Evolutionary conservation across 345 rosid genomes (phyloP).

Genomic region (Limnanthes douglasii): DNA sequence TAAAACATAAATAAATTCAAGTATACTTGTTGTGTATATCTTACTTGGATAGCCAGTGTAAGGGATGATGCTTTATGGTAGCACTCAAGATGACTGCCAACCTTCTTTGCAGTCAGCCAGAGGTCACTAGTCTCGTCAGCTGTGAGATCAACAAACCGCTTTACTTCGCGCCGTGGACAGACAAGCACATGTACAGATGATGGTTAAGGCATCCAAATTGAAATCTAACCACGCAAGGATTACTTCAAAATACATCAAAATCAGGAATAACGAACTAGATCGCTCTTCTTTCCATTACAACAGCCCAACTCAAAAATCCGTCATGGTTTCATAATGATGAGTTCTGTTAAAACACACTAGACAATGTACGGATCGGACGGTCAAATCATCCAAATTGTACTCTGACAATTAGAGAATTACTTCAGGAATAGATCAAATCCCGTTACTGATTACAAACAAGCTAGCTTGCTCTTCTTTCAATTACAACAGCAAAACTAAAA

Average conservation of each 20-base stretch:
- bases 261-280: too few relatives aligned
- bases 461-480: too few relatives aligned
- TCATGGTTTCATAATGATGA: not conserved
- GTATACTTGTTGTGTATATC: not conserved
- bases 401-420: too few relatives aligned
- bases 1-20: not conserved
- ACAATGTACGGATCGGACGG: too few relatives aligned
- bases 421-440: too few relatives aligned
- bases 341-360: too few relatives aligned
- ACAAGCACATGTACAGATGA: slow-evolving; percentile 66
- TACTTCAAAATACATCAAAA: too few relatives aligned
- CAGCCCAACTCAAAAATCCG: not conserved
- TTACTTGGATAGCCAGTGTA: slow-evolving; percentile 70
- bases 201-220: slow-evolving; percentile 35
- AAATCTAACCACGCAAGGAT: slow-evolving; percentile 1
- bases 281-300: too few relatives aligned
- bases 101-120: slow-evolving; percentile 67
- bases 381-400: too few relatives aligned
- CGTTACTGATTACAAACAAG: too few relatives aligned
- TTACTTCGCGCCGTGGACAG: slow-evolving; percentile 72
- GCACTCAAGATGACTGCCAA: slow-evolving; percentile 58
- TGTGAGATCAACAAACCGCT: slow-evolving; percentile 80
- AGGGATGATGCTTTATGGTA: slow-evolving; percentile 71
- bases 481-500: slow-evolving; percentile 1
- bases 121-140: slow-evolving; percentile 65